These are phyloP conservation scores for Aspergillus viridinutans DNA, from an alignment of 2,329 filamentous ascomycete species.

Conservation along the genomic window DNA sequence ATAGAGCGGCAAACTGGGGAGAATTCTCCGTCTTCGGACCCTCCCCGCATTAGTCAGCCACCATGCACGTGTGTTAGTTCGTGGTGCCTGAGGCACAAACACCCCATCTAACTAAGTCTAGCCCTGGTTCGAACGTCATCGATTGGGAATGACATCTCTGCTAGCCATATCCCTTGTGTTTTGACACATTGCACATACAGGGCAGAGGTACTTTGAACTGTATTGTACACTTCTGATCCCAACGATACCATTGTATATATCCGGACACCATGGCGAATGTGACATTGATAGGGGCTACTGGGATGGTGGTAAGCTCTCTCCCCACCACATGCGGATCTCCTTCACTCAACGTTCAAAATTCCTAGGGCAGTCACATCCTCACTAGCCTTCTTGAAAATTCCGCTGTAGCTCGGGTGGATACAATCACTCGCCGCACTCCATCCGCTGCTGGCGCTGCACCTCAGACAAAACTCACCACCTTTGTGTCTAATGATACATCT, in stretches of 20 bases:
- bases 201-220: background rate
- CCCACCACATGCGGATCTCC: background rate
- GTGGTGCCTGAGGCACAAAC: conserved; percentile 3
- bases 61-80: background rate
- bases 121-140: conserved; percentile 6
- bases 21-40: conserved; percentile 14
- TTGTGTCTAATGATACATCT: conserved; percentile 63
- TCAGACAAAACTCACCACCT: conserved; percentile 59
- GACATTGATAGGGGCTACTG: conserved; percentile 45
- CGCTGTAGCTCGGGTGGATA: conserved; percentile 39
- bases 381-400: conserved; percentile 42
- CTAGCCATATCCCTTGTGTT: background rate
- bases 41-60: conserved; percentile 16
- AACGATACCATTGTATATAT: background rate
- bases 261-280: conserved; percentile 39
- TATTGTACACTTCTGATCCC: background rate
- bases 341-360: background rate
- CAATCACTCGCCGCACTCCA: conserved; percentile 44
- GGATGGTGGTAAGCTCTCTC: conserved; percentile 43
- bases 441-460: conserved; percentile 43
- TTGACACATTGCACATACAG: background rate
- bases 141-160: background rate
- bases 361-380: conserved; percentile 70
- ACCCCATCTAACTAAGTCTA: conserved; percentile 1
- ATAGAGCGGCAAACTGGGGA: conserved; percentile 7